Evolutionary conservation across 805 yeast species (phyloP).

Genomic region (Komagataella mondaviorum): DNA sequence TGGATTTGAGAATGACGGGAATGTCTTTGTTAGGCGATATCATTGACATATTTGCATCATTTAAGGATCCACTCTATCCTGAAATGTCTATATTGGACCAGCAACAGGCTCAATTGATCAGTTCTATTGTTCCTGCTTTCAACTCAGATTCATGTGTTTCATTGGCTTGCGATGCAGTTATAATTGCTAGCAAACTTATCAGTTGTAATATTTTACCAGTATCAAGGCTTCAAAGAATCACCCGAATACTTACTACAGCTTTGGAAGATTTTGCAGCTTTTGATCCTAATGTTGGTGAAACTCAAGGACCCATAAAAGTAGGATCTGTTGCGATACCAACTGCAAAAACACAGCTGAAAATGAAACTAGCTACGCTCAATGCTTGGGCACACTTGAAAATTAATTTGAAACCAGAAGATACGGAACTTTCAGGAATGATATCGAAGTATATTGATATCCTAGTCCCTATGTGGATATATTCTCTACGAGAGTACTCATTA

Average conservation of each 20-base stretch:
- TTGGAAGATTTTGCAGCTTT: conserved; percentile 39
- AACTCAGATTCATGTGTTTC: conserved; percentile 56
- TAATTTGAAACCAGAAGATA: conserved; percentile 16
- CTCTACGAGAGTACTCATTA: conserved; percentile 62
- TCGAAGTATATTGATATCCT: conserved; percentile 44
- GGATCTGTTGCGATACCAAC: conserved; percentile 41
- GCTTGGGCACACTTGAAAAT: conserved; percentile 60
- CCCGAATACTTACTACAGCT: conserved; percentile 51
- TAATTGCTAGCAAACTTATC: conserved; percentile 65
- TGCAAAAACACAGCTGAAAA: conserved; percentile 30
- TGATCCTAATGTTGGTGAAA: conserved; percentile 12
- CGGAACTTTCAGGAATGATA: conserved; percentile 34
- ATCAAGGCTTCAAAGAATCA: conserved; percentile 36
- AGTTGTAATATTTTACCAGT: conserved; percentile 42
- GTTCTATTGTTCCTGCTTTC: conserved; percentile 85
- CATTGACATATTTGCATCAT: conserved; percentile 42
- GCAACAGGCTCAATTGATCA: conserved; percentile 87
- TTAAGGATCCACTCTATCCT: conserved; percentile 61
- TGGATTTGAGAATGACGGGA: conserved; percentile 49
- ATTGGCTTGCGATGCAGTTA: conserved; percentile 65
- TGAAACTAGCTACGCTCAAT: conserved; percentile 47
- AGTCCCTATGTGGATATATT: conserved; percentile 68
- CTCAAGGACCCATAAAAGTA: conserved; percentile 29
- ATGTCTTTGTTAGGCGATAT: conserved; percentile 51
- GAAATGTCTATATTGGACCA: conserved; percentile 68